Percentiles rank a stretch among this genome's conserved stretches.
Evolutionary conservation across 192 early-diverging fungal species (phyloP).

Genomic region (Gaertneriomyces semiglobifer): DNA sequence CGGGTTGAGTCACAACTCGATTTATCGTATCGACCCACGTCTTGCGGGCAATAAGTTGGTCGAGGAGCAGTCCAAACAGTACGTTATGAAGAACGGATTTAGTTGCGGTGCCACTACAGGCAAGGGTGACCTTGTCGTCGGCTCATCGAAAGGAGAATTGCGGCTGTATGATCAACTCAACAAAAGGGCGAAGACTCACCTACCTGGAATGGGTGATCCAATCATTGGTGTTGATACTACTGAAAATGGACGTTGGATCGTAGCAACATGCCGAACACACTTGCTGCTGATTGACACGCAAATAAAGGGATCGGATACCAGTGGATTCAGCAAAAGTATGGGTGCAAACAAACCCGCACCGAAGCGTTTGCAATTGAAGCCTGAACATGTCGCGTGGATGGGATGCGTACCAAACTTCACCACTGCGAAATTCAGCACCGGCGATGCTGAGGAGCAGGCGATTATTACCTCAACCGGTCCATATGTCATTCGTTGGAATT

Average conservation of each 20-base stretch:
- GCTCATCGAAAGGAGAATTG: conserved; percentile 82
- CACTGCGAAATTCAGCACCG: conserved; percentile 83
- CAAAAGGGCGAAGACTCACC: conserved; percentile 77
- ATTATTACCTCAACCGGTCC: conserved; percentile 90
- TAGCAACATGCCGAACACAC: conserved; percentile 86
- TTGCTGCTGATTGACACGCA: conserved; percentile 78
- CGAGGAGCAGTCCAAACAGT: conserved; percentile 64
- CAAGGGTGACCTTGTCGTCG: conserved; percentile 78
- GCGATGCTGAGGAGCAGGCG: conserved; percentile 68
- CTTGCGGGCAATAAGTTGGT: conserved; percentile 69
- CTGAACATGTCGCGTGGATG: conserved; percentile 86
- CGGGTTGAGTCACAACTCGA: conserved; percentile 74
- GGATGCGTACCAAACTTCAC: conserved; percentile 69
- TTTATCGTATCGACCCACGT: conserved; percentile 89
- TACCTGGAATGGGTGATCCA: conserved; percentile 84
- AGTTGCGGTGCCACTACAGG: conserved; percentile 69
- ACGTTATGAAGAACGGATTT: conserved; percentile 67
- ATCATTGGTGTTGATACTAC: conserved; percentile 89
- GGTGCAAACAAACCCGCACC: conserved; percentile 65
- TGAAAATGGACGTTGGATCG: conserved; percentile 75
- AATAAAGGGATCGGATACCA: conserved; percentile 39
- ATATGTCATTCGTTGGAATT: conserved; percentile 90
- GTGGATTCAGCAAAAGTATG: conserved; percentile 63
- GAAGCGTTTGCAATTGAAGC: conserved; percentile 73
- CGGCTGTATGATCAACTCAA: conserved; percentile 76